Percentiles rank a stretch among this genome's conserved stretches.
Conservation (phyloP, 805 yeast species). For the Cyberlindnera euphorbiae region DNA sequence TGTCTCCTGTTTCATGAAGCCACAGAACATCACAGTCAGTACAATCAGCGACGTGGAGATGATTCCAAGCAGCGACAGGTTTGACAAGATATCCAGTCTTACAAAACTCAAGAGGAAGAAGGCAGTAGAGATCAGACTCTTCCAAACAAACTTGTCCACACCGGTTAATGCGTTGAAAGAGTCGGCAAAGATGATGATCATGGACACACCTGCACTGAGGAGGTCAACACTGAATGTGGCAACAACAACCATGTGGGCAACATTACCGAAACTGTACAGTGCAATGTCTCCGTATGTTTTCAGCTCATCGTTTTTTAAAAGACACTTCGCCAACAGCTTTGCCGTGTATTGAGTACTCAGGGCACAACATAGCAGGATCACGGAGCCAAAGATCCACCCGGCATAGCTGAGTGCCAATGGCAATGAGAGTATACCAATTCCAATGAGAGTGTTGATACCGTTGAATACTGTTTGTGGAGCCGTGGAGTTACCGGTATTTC, state of each 20-base stretch:
- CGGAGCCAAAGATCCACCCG: conserved; percentile 57
- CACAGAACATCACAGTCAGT: conserved; percentile 41
- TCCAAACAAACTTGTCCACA: conserved; percentile 35
- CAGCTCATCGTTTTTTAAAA: conserved; percentile 35
- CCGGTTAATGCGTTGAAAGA: conserved; percentile 49
- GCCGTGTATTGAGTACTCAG: conserved; percentile 51
- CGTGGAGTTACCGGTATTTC: conserved; percentile 43
- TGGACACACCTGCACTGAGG: conserved; percentile 54
- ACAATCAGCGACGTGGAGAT: conserved; percentile 49
- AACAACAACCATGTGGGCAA: conserved; percentile 40
- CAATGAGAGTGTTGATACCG: conserved; percentile 71
- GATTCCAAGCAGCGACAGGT: conserved; percentile 53
- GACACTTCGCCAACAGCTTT: conserved; percentile 45
- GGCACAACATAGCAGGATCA: conserved; percentile 40
- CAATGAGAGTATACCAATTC: conserved; percentile 69
- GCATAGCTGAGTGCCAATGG: conserved; percentile 65
- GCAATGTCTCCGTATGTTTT: conserved; percentile 61
- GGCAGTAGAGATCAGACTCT: conserved; percentile 33
- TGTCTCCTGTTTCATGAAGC: conserved; percentile 33
- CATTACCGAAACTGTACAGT: conserved; percentile 40
- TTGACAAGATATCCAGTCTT: conserved; percentile 50
- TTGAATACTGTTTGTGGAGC: conserved; percentile 74
- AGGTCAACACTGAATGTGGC: conserved; percentile 50
- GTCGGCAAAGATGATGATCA: conserved; percentile 56
- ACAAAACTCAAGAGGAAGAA: conserved; percentile 48